Evolutionary conservation across 768 basidiomycete species (phyloP), one percentile per base, ranked within the genome.

Genomic region (Gymnopilus dilepis): DNA sequence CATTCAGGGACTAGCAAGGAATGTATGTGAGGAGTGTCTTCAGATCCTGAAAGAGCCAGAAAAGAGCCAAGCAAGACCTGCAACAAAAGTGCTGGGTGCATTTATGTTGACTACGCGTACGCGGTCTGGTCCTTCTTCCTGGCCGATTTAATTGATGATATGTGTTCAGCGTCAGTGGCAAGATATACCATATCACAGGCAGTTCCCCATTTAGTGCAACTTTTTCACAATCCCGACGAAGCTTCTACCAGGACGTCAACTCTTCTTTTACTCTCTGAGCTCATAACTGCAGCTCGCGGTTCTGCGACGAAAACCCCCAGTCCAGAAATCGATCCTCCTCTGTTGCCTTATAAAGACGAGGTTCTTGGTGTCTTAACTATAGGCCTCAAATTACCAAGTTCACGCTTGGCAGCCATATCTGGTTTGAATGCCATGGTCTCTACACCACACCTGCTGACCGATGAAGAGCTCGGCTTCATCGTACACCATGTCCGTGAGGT

Each of bases 61-160:
- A 73, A 99, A 98, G 77, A 90, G 85, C 71, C 92, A 95, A 72
- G 95, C 96, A 1, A 88, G 88, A 70, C 88, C 92, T 40, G 95
- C 95, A 1, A 90, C 90, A 47, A 94, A 92, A 71, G 84, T 95
- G 31, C 75, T 99, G 31, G 89, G 90, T 63, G 84, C 87, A 1
- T 85, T 95, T 65, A 82, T 93, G 73, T 76, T 83, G n/a, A 90
- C 89, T 12, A 91, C 92, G 7, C 83, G 95, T 95, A n/a, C 28
- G 47, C 69, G 50, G 91, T 59, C n/a, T 3, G 15, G 8, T 12
- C 40, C 26, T 21, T 28, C n/a, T 30, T 26, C 13, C 9, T 19
- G 13, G 31, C n/a, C 8, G 15, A 26, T n/a, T 3, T n/a, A 12
- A 12, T 51, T 40, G 28, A 48, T 41, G 6, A 3, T 38, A 48